Conservation (phyloP, 306 rosid species). For the Castanea crenata region DNA sequence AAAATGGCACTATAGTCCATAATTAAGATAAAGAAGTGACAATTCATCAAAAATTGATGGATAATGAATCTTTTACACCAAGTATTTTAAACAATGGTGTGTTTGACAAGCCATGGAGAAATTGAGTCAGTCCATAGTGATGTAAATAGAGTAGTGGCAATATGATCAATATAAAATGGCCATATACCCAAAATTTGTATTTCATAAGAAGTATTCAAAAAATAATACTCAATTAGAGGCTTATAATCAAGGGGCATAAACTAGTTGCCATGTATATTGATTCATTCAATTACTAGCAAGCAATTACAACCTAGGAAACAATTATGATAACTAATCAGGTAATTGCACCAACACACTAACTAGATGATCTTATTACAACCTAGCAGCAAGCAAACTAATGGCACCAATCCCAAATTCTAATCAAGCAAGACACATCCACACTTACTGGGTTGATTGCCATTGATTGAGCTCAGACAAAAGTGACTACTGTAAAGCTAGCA, state of each 20-base stretch:
- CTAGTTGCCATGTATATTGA: neutral
- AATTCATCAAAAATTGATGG: neutral
- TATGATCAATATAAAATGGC: neutral
- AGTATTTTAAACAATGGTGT: conserved; percentile 1
- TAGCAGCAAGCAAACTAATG: neutral
- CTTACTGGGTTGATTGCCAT: conserved; percentile 50
- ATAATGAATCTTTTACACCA: neutral
- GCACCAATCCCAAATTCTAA: neutral
- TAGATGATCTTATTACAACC: neutral
- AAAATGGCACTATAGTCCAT: neutral
- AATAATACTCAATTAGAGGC: neutral
- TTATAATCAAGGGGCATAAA: neutral
- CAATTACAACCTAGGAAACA: neutral
- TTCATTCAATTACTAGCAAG: neutral
- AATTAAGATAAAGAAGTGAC: neutral
- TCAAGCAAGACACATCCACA: neutral
- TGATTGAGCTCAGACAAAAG: conserved; percentile 46
- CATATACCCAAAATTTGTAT: neutral
- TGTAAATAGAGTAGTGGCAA: neutral
- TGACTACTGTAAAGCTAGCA: conserved; percentile 45
- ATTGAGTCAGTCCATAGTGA: neutral
- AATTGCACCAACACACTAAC: no score
- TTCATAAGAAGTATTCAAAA: neutral
- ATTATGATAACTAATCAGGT: neutral
- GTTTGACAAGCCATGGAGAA: neutral